Evolutionary conservation across 768 basidiomycete species (phyloP).

Genomic region (Boletus vermiculosoides): DNA sequence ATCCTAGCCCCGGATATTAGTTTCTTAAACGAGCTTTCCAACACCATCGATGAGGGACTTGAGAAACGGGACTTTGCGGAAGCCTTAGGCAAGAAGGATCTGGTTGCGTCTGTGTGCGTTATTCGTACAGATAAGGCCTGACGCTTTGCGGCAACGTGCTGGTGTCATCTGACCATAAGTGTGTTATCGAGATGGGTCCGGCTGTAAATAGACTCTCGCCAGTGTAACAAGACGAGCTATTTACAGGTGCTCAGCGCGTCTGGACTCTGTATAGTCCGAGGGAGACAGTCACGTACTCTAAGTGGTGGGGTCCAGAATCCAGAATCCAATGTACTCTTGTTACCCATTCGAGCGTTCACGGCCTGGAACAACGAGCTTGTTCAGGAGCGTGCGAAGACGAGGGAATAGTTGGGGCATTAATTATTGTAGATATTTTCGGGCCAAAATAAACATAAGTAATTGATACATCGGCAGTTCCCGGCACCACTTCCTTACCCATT

Average conservation of each 20-base stretch:
- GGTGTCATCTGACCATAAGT: slow-evolving; percentile 5
- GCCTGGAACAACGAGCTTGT: not conserved
- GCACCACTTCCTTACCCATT: slow-evolving; percentile 13
- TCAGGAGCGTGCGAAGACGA: no score
- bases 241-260: not conserved
- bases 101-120: not conserved
- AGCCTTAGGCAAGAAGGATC: not conserved
- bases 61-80: not conserved
- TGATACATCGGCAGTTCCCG: slow-evolving; percentile 29
- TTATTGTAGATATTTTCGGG: not conserved
- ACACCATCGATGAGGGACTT: slow-evolving; percentile 6
- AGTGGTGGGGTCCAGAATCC: no score
- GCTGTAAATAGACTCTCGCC: not conserved
- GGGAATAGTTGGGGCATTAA: no score
- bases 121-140: slow-evolving; percentile 4
- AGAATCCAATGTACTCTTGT: not conserved
- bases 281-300: not conserved
- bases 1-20: slow-evolving; percentile 8
- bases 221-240: not conserved
- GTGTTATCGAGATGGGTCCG: not conserved
- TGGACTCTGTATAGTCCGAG: not conserved
- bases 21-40: slow-evolving; percentile 6
- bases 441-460: slow-evolving; percentile 1
- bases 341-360: not conserved
- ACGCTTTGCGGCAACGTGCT: no score